A percentile compares a stretch with the other conserved stretches of the same genome.
Evolutionary conservation across 2,329 filamentous ascomycete species (phyloP).

Genomic region (Rugonectria rugulosa): DNA sequence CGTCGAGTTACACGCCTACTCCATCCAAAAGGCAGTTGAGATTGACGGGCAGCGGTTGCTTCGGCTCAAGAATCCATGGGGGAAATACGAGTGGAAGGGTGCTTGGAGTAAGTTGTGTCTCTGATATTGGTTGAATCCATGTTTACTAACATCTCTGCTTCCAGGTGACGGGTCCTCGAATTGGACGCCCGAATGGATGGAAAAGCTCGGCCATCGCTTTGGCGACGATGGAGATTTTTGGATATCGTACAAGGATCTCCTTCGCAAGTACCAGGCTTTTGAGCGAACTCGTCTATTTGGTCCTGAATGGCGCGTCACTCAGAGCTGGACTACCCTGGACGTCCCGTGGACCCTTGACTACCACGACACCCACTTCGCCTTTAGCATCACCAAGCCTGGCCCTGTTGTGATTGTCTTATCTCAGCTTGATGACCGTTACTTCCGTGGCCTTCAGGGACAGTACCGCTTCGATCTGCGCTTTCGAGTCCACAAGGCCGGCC

Average conservation of each 20-base stretch:
- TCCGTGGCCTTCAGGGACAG: conserved; percentile 63
- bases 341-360: conserved; percentile 66
- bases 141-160: conserved; percentile 24
- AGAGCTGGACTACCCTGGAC: conserved; percentile 57
- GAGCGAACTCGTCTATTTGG: conserved; percentile 66
- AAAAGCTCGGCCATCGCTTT: conserved; percentile 75
- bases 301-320: conserved; percentile 59
- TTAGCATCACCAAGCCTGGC: conserved; percentile 56
- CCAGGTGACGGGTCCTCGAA: conserved; percentile 77
- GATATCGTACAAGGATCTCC: conserved; percentile 66
- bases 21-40: conserved; percentile 65
- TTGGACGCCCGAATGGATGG: conserved; percentile 83
- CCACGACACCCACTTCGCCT: conserved; percentile 60
- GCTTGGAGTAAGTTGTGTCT: conserved; percentile 65
- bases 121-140: neutral
- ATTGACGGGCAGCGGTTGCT: conserved; percentile 67
- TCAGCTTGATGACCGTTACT: conserved; percentile 66
- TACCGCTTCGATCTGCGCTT: conserved; percentile 63
- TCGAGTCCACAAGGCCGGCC: conserved; percentile 58
- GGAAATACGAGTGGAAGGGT: conserved; percentile 80
- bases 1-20: conserved; percentile 66
- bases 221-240: conserved; percentile 76
- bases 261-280: conserved; percentile 65
- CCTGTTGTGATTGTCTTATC: conserved; percentile 64
- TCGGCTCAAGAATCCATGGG: conserved; percentile 80